A percentile compares a stretch with the other conserved stretches of the same genome.
Conservation (phyloP, 2,329 filamentous ascomycete genomes). For the Diaporthe eres region DNA sequence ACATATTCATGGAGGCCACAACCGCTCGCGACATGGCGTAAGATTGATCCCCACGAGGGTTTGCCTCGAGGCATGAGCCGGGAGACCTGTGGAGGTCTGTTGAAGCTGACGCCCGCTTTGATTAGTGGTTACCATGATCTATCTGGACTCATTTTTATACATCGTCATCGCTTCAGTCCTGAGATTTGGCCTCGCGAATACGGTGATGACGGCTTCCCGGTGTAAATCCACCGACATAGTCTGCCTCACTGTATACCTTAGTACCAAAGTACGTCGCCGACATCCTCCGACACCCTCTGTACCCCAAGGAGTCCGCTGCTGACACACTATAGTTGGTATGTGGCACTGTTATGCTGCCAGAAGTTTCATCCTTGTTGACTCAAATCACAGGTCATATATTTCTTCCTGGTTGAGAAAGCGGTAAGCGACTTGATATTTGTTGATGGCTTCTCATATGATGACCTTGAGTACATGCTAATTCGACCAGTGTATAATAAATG, state of each 20-base stretch:
- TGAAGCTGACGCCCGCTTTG: neutral
- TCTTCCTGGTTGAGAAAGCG: conserved; percentile 12
- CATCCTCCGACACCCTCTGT: no score
- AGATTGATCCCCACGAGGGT: neutral
- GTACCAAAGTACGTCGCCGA: conserved; percentile 7
- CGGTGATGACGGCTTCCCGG: neutral
- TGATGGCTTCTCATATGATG: neutral
- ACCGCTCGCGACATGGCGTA: conserved; percentile 22
- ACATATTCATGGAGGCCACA: conserved; percentile 22
- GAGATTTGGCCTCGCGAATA: conserved; percentile 10
- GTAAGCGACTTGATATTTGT: neutral
- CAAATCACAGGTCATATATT: neutral
- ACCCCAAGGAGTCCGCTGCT: neutral
- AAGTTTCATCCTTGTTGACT: neutral
- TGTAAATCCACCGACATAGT: conserved; percentile 21
- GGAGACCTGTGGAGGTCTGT: neutral
- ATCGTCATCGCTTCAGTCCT: neutral
- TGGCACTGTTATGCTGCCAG: neutral
- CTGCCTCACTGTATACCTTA: conserved; percentile 11
- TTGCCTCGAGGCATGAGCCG: neutral
- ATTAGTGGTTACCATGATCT: conserved; percentile 20
- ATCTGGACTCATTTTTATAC: conserved; percentile 1
- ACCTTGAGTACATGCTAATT: neutral
- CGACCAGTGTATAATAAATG: conserved; percentile 10
- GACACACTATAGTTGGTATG: conserved; percentile 1